phyloP scores from a whole-genome alignment of 768 basidiomycete genomes.

The Lactarius indigo region DNA sequence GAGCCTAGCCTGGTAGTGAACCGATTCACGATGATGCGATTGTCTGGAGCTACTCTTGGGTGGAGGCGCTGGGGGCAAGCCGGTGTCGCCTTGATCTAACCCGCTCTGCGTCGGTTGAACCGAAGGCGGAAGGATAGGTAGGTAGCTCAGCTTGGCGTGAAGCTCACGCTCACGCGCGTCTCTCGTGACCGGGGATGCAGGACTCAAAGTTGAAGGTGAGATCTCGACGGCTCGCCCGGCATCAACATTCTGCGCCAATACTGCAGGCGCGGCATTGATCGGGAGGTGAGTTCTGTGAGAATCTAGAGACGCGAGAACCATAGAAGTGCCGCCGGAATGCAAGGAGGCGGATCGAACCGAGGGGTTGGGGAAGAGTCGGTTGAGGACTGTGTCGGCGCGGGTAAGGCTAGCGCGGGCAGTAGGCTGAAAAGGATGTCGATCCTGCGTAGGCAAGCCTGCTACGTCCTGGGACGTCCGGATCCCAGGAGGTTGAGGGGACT shows the following conservation, averaged over 20 bases:
- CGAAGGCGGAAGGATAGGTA: not conserved
- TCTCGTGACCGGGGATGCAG: not conserved
- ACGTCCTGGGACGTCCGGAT: not conserved
- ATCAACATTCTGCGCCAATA: constrained; percentile 9
- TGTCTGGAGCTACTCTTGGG: not conserved
- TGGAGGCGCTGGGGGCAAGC: not conserved
- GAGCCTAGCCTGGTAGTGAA: not conserved
- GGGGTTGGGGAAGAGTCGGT: constrained; percentile 17
- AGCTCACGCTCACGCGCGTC: not conserved
- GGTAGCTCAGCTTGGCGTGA: not conserved
- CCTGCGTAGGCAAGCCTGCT: not conserved
- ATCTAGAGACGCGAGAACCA: constrained; percentile 3
- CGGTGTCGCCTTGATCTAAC: not conserved
- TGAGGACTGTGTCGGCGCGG: constrained; percentile 18
- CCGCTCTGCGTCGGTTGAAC: not conserved
- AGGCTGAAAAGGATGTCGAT: not conserved
- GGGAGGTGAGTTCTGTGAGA: constrained; percentile 19
- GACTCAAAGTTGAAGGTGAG: not conserved
- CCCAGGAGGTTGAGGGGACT: not conserved
- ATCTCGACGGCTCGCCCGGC: constrained; percentile 15
- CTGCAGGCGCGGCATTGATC: constrained; percentile 9
- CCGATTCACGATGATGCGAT: constrained; percentile 13
- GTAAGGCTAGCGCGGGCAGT: not conserved
- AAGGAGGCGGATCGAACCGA: constrained; percentile 2
- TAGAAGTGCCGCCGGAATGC: constrained; percentile 8